A percentile compares a stretch with the other conserved stretches of the same genome.
Conservation (phyloP, 768 basidiomycete genomes). For the Kwoniella sp. region DNA sequence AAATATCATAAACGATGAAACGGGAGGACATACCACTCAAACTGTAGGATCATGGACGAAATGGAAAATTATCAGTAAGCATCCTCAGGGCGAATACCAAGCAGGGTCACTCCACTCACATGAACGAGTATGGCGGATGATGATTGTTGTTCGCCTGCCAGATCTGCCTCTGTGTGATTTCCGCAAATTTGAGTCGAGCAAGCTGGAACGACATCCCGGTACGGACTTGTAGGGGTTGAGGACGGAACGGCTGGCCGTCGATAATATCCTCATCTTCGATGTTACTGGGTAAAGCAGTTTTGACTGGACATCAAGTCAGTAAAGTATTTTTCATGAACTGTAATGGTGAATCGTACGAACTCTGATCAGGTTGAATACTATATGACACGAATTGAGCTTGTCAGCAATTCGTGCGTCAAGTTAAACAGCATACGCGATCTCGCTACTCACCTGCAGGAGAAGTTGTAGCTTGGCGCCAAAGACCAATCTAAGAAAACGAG, state of each 20-base stretch:
- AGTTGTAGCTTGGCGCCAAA: slow-evolving; percentile 54
- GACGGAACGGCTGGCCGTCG: slow-evolving; percentile 49
- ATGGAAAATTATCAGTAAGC: not conserved
- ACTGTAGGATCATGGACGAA: slow-evolving; percentile 10
- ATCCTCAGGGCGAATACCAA: not conserved
- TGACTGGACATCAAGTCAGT: slow-evolving; percentile 41
- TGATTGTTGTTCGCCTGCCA: slow-evolving; percentile 54
- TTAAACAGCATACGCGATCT: not conserved
- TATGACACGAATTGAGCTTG: not conserved
- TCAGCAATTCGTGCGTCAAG: not conserved
- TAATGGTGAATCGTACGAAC: slow-evolving; percentile 36
- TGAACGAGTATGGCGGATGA: slow-evolving; percentile 55
- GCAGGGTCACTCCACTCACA: slow-evolving; percentile 30
- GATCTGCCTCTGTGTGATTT: slow-evolving; percentile 55
- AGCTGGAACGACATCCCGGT: slow-evolving; percentile 56
- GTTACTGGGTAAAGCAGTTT: slow-evolving; percentile 55
- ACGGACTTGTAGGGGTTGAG: slow-evolving; percentile 43
- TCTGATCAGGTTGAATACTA: slow-evolving; percentile 56
- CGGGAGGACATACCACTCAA: slow-evolving; percentile 24
- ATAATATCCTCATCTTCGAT: slow-evolving; percentile 56
- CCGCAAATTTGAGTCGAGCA: slow-evolving; percentile 51
- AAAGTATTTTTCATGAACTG: too few relatives aligned
- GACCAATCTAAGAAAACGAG: slow-evolving; percentile 57
- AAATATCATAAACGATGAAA: not conserved
- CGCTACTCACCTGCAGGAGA: slow-evolving; percentile 33